Conservation (phyloP, 768 basidiomycete species). For the Filobasidium floriforme region DNA sequence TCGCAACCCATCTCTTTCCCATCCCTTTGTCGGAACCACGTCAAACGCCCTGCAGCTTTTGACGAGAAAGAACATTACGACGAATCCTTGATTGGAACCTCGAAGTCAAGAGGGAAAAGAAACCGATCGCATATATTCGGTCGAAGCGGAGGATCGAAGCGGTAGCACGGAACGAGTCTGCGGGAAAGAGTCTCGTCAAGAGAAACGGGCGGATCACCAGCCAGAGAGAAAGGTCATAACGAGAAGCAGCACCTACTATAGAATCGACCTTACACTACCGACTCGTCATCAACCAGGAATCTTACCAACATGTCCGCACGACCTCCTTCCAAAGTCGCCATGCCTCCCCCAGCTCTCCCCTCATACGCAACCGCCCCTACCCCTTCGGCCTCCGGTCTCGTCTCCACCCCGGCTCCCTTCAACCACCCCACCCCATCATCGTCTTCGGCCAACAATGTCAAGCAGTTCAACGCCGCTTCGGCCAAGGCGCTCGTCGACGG, state of each 20-base stretch:
- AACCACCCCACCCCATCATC: not conserved
- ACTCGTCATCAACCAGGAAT: not conserved
- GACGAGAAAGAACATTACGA: not conserved
- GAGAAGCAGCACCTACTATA: too few relatives aligned
- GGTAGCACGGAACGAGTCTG: not conserved
- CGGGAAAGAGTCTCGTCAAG: not conserved
- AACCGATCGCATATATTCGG: not conserved
- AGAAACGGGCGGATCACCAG: not conserved
- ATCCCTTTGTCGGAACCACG: not conserved
- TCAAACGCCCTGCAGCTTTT: not conserved
- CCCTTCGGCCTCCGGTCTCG: slow-evolving; percentile 9
- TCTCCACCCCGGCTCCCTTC: slow-evolving; percentile 6
- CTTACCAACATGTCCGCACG: not conserved
- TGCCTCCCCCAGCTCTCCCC: not conserved
- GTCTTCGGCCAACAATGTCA: not conserved
- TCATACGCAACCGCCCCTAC: slow-evolving; percentile 12
- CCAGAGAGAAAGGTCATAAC: too few relatives aligned
- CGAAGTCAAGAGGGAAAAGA: slow-evolving; percentile 4
- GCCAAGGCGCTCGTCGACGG: not conserved
- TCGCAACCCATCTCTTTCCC: not conserved
- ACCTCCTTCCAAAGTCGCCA: not conserved
- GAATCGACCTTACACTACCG: not conserved
- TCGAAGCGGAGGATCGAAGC: not conserved
- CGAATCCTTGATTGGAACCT: slow-evolving; percentile 8
- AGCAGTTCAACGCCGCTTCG: slow-evolving; percentile 1